A percentile compares a stretch with the other conserved stretches of the same genome.
These are phyloP conservation scores for Plasmodium vinckei DNA, from an alignment of 169 alveolate species.

Conservation along the genomic window DNA sequence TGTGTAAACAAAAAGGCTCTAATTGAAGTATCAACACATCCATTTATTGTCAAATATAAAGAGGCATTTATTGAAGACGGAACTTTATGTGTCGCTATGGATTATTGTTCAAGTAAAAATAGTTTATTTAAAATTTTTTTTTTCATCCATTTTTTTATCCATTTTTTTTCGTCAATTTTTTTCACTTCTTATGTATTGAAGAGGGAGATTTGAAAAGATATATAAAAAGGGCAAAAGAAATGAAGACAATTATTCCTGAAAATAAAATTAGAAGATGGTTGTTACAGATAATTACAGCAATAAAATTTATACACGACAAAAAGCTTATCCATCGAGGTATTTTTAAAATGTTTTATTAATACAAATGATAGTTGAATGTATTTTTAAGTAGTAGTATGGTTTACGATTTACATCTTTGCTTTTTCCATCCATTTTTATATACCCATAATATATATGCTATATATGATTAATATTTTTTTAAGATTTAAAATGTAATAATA, in stretches of 20 bases:
- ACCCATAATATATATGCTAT: too few species aligned
- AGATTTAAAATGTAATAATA: conserved; percentile 76
- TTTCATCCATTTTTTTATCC: background rate
- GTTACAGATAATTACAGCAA: conserved; percentile 70
- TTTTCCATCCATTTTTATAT: too few species aligned
- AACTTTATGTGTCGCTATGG: conserved; percentile 69
- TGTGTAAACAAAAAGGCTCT: conserved; percentile 27
- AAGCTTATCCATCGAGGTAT: conserved; percentile 74
- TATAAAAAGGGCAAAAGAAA: conserved; percentile 59
- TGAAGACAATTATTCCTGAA: conserved; percentile 61
- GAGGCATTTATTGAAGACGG: conserved; percentile 69
- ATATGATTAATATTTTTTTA: background rate
- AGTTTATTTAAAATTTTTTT: background rate
- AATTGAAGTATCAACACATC: conserved; percentile 70
- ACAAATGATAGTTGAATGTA: too few species aligned
- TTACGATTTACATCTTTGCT: too few species aligned
- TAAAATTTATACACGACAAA: conserved; percentile 73
- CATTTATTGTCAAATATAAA: conserved; percentile 74
- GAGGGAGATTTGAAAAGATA: conserved; percentile 64
- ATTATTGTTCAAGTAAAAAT: conserved; percentile 51
- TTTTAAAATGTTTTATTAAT: background rate
- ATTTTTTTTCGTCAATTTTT: too few species aligned
- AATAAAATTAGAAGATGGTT: conserved; percentile 70
- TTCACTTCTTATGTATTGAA: conserved; percentile 16
- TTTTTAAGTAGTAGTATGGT: too few species aligned